Conservation (phyloP, 257 asterid genomes). For the Ligustrum vulgare region DNA sequence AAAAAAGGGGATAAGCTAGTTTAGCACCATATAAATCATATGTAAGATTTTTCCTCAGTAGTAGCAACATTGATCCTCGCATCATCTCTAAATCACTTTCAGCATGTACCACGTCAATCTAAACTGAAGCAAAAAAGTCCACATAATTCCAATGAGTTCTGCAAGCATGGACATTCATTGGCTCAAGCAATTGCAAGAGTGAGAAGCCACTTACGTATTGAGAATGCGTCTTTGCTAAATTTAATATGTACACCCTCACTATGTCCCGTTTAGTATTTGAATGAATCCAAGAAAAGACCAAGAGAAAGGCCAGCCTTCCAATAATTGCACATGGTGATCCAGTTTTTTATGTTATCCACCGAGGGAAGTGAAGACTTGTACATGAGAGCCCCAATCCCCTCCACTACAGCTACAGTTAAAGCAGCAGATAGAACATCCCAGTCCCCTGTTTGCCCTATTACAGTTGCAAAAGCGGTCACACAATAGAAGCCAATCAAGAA, state of each 20-base stretch:
- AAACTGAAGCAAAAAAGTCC: background rate
- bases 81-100: background rate
- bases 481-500: slow-evolving; percentile 89
- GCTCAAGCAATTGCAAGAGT: background rate
- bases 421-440: slow-evolving; percentile 98
- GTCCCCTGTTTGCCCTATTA: slow-evolving; percentile 96
- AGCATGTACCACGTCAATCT: background rate
- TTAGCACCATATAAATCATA: background rate
- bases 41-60: background rate
- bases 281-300: slow-evolving; percentile 92
- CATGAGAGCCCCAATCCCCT: slow-evolving; percentile 94
- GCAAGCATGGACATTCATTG: background rate
- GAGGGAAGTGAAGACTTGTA: slow-evolving; percentile 62
- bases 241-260: background rate
- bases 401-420: slow-evolving; percentile 80
- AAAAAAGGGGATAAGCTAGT: background rate
- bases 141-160: background rate
- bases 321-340: slow-evolving; percentile 70
- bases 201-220: background rate
- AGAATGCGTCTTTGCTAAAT: background rate
- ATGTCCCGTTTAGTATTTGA: slow-evolving; percentile 54
- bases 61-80: background rate
- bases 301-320: slow-evolving; percentile 92
- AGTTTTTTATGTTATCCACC: slow-evolving; percentile 41
- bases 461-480: slow-evolving; percentile 91